phyloP scores from a whole-genome alignment of 495 filamentous ascomycete genomes.

The Tetracladium marchalianum region DNA sequence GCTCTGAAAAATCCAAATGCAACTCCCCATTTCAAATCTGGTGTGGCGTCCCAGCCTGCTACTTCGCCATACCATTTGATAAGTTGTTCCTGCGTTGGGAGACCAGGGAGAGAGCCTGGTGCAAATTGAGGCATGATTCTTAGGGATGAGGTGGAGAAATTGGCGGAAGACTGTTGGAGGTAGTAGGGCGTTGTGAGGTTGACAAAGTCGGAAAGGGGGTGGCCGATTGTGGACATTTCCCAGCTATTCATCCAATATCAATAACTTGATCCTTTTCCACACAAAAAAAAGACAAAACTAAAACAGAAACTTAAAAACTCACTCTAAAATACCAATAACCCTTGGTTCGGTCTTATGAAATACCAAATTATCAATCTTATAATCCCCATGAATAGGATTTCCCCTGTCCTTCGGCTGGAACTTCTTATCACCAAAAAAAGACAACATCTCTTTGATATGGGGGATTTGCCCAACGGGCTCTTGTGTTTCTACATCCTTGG shows the following conservation, averaged over 20 bases:
- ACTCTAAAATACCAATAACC: constrained; percentile 90
- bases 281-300: neutral
- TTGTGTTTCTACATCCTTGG: constrained; percentile 65
- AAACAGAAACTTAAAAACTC: constrained; percentile 24
- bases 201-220: constrained; percentile 80
- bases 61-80: constrained; percentile 68
- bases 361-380: constrained; percentile 96
- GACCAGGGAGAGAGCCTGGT: constrained; percentile 51
- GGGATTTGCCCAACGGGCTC: constrained; percentile 73
- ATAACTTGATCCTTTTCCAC: neutral
- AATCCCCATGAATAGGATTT: constrained; percentile 86
- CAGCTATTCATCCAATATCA: constrained; percentile 40
- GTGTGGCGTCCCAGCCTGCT: constrained; percentile 55
- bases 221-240: constrained; percentile 95
- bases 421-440: constrained; percentile 59
- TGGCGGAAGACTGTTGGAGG: constrained; percentile 14
- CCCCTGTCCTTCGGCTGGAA: constrained; percentile 69
- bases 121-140: constrained; percentile 37
- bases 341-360: constrained; percentile 81
- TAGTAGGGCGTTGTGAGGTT: constrained; percentile 69
- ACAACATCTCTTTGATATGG: constrained; percentile 67
- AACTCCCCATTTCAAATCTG: constrained; percentile 59
- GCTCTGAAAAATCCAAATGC: constrained; percentile 51
- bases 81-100: constrained; percentile 63
- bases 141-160: constrained; percentile 4